phyloP scores from a whole-genome alignment of 768 basidiomycete species.

The Mycena alexandri region DNA sequence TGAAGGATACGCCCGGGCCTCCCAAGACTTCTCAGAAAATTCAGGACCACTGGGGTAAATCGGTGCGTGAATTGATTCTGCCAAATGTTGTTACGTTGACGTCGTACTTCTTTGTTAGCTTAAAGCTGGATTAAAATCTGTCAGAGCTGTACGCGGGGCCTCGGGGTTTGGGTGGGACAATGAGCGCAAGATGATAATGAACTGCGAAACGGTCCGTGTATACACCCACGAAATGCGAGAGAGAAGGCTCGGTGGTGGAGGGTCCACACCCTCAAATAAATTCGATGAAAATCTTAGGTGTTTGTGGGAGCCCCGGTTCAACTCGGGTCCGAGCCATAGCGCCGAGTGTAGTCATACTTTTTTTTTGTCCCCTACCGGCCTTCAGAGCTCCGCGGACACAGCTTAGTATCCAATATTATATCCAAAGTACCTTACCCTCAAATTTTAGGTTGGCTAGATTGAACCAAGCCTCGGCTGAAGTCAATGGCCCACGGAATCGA shows the following conservation, averaged over 20 bases:
- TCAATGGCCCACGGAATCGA: too few relatives aligned
- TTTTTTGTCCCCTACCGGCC: too few relatives aligned
- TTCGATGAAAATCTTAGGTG: not conserved
- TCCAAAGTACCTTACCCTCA: too few relatives aligned
- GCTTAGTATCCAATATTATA: too few relatives aligned
- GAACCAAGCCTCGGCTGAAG: too few relatives aligned
- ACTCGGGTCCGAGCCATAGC: not conserved
- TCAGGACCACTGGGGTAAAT: conserved; percentile 1
- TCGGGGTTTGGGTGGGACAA: conserved; percentile 2
- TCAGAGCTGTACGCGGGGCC: not conserved
- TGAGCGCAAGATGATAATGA: not conserved
- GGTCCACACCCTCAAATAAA: not conserved
- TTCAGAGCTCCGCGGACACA: too few relatives aligned
- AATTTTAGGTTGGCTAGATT: too few relatives aligned
- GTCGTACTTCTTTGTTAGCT: not conserved
- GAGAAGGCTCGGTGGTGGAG: not conserved
- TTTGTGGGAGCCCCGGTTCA: not conserved
- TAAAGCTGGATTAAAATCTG: not conserved
- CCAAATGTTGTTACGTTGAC: not conserved
- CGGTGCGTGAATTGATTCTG: not conserved
- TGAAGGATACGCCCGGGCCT: not conserved
- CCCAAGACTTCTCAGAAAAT: not conserved
- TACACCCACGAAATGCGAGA: too few relatives aligned
- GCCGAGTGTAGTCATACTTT: too few relatives aligned
- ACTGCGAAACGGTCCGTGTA: too few relatives aligned